Base-by-base conservation (phyloP, 1,284 basidiomycete genomes). In the Bothia castanella region DNA sequence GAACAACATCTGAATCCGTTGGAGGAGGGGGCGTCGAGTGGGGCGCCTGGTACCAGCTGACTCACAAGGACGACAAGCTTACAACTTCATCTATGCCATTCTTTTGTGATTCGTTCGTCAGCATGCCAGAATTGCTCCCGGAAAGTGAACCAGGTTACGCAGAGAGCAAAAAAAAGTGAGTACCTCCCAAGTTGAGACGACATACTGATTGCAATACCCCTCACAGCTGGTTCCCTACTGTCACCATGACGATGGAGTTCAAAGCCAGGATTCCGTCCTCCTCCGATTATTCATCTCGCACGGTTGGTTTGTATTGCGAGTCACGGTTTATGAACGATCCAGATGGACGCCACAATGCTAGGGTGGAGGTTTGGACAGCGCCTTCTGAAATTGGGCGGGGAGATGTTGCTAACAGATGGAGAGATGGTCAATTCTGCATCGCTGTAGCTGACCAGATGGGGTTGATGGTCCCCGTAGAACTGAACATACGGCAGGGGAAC, bases 331-430 rank as follows among this genome's bases (percentile, higher is more conserved):
- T 79, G 47, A 73, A 74, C 41, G 68, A 77, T 34, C 78, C 79
- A 0, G 72, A 77, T 50, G 74, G 74, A 10, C 69, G 81, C 44
- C 82, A 85, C 55, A 80, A 85, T 47, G 59, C 66, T 2, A 76
- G 76, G 53, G 72, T 77, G 1, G 83, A 85, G 56, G 66, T 84
- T 9, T 86, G 83, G 83, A 79, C 80, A 11, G 79, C 83, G 6
- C 83, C 83, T 1, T 69, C 70, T 30, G 70, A 76, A 48, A 69
- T 82, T 32, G 78, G 75, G 5, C 74, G 75, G 49, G 77, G 75
- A 2, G 43, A 62, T 10, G 62, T 70, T 30, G 42, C 37, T 11
- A 61, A 69, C 3, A 73, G 72, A 14, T 85, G 83, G 84, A 72
- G 79, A 53, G 79, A 82, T 42, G 64, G 75, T 39, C 82, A 85